These are phyloP conservation scores for Daldinia loculata DNA, from an alignment of 495 filamentous ascomycete species.

Conservation along the genomic window DNA sequence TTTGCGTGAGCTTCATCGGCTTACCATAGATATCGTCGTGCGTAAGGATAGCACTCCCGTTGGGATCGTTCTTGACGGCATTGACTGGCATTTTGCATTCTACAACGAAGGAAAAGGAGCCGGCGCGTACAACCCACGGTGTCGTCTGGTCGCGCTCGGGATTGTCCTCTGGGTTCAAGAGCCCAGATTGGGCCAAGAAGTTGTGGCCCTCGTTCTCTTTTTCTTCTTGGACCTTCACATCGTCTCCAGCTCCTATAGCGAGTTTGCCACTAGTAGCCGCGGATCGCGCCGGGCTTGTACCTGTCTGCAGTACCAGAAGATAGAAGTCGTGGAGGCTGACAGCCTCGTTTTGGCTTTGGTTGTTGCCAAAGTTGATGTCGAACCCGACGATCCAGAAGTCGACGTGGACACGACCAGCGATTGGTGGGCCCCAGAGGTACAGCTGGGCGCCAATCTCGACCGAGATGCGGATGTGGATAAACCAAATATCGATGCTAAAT, in stretches of 20 bases:
- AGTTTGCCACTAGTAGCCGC: not conserved
- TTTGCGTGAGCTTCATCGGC: not conserved
- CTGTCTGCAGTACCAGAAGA: constrained; percentile 17
- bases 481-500: constrained; percentile 50
- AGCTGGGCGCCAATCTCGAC: constrained; percentile 51
- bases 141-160: constrained; percentile 15
- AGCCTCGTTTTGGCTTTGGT: not conserved
- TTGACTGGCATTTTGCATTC: constrained; percentile 38
- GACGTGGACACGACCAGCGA: constrained; percentile 52
- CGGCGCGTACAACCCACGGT: constrained; percentile 34
- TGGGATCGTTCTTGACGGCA: constrained; percentile 13
- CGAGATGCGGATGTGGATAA: constrained; percentile 48
- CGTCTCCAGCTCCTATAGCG: not conserved
- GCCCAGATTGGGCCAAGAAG: constrained; percentile 23
- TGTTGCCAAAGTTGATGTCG: constrained; percentile 55
- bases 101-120: constrained; percentile 37
- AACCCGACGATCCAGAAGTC: constrained; percentile 58
- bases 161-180: constrained; percentile 14
- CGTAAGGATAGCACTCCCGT: not conserved
- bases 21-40: not conserved
- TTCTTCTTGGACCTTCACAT: not conserved
- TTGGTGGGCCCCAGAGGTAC: constrained; percentile 50
- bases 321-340: constrained; percentile 24
- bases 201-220: constrained; percentile 18
- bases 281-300: not conserved